These are phyloP conservation scores for Prunus persica DNA, from an alignment of 306 rosid genomes.

Conservation along the genomic window DNA sequence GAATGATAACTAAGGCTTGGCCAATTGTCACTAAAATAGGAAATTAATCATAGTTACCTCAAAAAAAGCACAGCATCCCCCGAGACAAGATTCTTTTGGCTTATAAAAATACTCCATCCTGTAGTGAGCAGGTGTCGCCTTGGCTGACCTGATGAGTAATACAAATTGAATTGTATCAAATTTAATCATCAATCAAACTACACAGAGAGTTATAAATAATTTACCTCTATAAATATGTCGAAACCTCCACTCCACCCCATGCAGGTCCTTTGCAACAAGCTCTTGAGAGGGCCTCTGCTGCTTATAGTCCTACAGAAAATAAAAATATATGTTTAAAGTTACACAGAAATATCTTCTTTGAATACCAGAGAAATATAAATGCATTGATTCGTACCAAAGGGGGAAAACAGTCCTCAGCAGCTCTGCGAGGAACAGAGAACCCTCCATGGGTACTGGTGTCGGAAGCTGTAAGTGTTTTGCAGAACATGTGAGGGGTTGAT, in stretches of 20 bases:
- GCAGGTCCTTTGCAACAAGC: constrained; percentile 92
- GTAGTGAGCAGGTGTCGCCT: constrained; percentile 96
- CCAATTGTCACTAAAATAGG: neutral
- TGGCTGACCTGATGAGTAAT: constrained; percentile 83
- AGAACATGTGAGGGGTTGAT: constrained; percentile 95
- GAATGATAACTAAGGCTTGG: constrained; percentile 5
- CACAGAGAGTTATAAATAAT: neutral
- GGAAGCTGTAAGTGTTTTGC: constrained; percentile 96
- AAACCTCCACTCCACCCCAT: constrained; percentile 89
- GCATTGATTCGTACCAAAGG: constrained; percentile 59
- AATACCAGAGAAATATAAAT: constrained; percentile 5
- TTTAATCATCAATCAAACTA: constrained; percentile 23
- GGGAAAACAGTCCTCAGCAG: constrained; percentile 98
- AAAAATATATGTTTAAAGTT: neutral
- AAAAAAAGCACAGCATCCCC: constrained; percentile 98
- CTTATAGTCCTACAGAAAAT: constrained; percentile 65
- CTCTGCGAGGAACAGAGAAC: constrained; percentile 95
- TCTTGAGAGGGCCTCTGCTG: constrained; percentile 97
- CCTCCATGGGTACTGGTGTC: constrained; percentile 99
- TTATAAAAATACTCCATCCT: constrained; percentile 93
- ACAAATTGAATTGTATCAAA: constrained; percentile 21
- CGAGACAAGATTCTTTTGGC: constrained; percentile 91
- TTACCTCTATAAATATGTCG: constrained; percentile 91
- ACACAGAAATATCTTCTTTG: neutral
- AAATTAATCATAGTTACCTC: constrained; percentile 39